These are phyloP conservation scores for Favolaschia claudopus DNA, from an alignment of 768 basidiomycete species.

Conservation along the genomic window DNA sequence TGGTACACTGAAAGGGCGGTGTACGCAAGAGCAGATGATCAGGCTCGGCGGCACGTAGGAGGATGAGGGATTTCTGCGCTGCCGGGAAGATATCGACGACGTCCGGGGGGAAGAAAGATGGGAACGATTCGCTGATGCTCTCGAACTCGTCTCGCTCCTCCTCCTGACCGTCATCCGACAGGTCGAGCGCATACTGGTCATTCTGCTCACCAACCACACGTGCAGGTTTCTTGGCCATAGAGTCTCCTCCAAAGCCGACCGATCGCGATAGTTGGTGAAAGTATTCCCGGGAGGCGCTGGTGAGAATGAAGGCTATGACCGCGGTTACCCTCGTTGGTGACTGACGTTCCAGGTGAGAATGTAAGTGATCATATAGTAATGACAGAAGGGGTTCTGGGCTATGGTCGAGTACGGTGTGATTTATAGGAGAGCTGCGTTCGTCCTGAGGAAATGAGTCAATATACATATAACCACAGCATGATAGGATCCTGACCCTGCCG, in stretches of 20 bases:
- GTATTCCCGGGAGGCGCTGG: slow-evolving; percentile 68
- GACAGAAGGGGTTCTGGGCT: slow-evolving; percentile 63
- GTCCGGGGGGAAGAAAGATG: slow-evolving; percentile 65
- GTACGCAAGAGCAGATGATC: slow-evolving; percentile 63
- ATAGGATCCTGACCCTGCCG: slow-evolving; percentile 55
- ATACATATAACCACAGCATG: no score
- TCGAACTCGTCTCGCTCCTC: slow-evolving; percentile 44
- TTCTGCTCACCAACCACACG: slow-evolving; percentile 33
- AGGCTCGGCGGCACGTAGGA: slow-evolving; percentile 70
- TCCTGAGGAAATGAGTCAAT: slow-evolving; percentile 33
- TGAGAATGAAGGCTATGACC: slow-evolving; percentile 72
- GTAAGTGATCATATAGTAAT: slow-evolving; percentile 64
- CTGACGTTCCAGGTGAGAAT: slow-evolving; percentile 59
- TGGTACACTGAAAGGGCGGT: slow-evolving; percentile 30
- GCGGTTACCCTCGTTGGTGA: slow-evolving; percentile 58
- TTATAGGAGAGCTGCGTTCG: slow-evolving; percentile 39
- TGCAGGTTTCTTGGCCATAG: slow-evolving; percentile 32
- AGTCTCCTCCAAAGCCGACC: slow-evolving; percentile 58
- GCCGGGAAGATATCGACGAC: slow-evolving; percentile 63
- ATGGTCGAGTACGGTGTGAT: slow-evolving; percentile 53
- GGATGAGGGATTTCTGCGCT: slow-evolving; percentile 72
- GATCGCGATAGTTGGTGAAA: slow-evolving; percentile 63
- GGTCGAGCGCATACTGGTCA: slow-evolving; percentile 42
- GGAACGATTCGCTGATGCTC: slow-evolving; percentile 54
- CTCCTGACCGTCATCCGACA: slow-evolving; percentile 47